Base-by-base conservation (phyloP, 345 rosid genomes). In the Syzygium aromaticum region DNA sequence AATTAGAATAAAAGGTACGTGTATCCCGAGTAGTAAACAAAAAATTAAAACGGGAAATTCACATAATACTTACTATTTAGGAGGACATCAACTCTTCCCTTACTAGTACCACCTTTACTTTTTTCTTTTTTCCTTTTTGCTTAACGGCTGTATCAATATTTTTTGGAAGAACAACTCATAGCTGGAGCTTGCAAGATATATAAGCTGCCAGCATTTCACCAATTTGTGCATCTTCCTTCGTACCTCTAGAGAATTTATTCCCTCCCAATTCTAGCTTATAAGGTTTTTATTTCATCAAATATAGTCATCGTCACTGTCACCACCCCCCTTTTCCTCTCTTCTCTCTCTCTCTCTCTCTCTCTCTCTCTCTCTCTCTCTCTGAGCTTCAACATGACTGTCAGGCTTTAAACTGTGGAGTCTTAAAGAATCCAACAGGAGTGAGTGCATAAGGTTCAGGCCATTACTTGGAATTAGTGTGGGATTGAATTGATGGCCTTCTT, bases 401-500 rank as follows among this genome's bases (percentile, higher is more conserved):
- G 88, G 61, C 84, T 43, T 43, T 16, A 52, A 30, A 33, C 49
- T 73, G 80, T 33, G 49, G 63, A n/a, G 59, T 28, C 84, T 87
- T 43, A 77, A 38, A 56, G 52, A 80, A 86, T 51, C 49, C n/a
- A 64, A n/a, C 49, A 53, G 21, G 80, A 88, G 38, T 80, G 80
- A 3, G 80, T 73, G 46, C 49, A 33, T 73, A 73, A 73, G 78
- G 80, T 40, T 73, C 46, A 33, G 80, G 80, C 11, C 23, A 73
- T 33, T 46, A 38, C 46, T 73, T 33, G 49, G 25, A 67, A 73
- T 12, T 84, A 49, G 40, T 89, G 95, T 95, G 96, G 88, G 94
- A 90, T 93, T 95, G 94, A 94, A 95, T 92, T 94, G 91, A 95
- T 98, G 98, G 95, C 96, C 84, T 98, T 96, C 90, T 95, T 95